These are phyloP conservation scores for Musa troglodytarum DNA, from an alignment of 176 grass and related monocot species.

Conservation along the genomic window DNA sequence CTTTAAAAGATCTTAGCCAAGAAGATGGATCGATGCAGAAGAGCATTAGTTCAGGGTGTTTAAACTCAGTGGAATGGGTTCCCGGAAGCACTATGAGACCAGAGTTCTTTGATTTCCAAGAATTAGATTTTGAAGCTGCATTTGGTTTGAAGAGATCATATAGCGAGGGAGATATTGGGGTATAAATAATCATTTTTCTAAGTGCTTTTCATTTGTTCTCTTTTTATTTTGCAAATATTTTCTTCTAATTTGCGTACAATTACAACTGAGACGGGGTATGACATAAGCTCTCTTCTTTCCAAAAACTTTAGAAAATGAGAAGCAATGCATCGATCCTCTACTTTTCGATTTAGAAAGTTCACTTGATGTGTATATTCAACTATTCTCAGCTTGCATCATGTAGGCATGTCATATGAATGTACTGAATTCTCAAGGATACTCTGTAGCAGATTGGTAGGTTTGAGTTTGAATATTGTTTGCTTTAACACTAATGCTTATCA, in stretches of 20 bases:
- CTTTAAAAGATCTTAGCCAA: conserved; percentile 18
- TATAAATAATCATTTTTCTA: conserved; percentile 10
- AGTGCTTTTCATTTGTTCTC: conserved; percentile 10
- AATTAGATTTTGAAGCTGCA: conserved; percentile 74
- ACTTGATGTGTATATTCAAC: too few relatives aligned
- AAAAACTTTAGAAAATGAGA: too few relatives aligned
- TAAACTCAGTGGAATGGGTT: conserved; percentile 59
- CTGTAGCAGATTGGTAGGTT: too few relatives aligned
- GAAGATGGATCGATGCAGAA: conserved; percentile 65
- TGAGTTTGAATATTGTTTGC: too few relatives aligned
- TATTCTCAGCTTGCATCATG: too few relatives aligned
- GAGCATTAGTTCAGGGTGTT: conserved; percentile 79
- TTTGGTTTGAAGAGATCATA: conserved; percentile 81
- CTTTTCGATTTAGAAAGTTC: too few relatives aligned
- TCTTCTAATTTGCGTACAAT: conserved; percentile 19
- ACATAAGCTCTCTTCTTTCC: too few relatives aligned
- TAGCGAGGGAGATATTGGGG: conserved; percentile 98
- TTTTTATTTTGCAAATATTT: background rate
- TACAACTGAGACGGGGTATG: too few relatives aligned
- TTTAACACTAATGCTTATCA: too few relatives aligned
- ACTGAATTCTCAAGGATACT: too few relatives aligned
- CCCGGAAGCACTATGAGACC: conserved; percentile 36
- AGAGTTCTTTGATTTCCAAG: conserved; percentile 82
- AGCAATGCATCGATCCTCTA: too few relatives aligned
- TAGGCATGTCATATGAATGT: too few relatives aligned